Evolutionary conservation across 208 protist genomes (phyloP), one percentile per base, ranked within the genome.

Genomic region (Wallacemonas rigidus): DNA sequence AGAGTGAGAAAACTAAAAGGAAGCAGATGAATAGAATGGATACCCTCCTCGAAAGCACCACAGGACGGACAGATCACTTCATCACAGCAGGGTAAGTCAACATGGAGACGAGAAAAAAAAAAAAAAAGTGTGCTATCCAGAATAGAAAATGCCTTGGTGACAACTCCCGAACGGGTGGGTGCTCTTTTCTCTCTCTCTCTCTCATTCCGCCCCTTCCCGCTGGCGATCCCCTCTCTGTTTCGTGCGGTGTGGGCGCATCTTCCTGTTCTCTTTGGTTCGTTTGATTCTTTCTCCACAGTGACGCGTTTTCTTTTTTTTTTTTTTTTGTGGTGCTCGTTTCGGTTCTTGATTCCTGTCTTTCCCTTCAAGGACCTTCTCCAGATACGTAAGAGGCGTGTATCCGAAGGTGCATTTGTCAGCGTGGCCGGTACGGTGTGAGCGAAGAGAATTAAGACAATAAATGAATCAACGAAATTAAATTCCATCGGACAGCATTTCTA

Each of bases 381-480:
- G 26, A 26, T 26, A 26, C 26, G 26, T 26, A 26, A 26, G 26
- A 26, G 26, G 26, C 26, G 26, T 26, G 26, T 26, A 26, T 26
- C 26, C 26, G 26, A 26, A 0, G 8, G 38, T 62, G 15, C 65
- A 17, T 71, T 15, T 38, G 65, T 15, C 56, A 69, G 12, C 39
- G 43, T 38, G 40, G 50, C 17, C 41, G 2, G 47, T 39, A 58
- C 50, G 72, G 51, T 50, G 45, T 73, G 47, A 65, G 41, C 15
- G 68, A 79, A 76, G 56, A 48, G 43, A n/a, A 76, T 12, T 39
- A 67, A 65, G 72, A 36, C 3, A 64, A 64, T 45, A 7, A 64
- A 47, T 48, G 26, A 35, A 53, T 55, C 8, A 5, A 67, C 47
- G 8, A 4, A 67, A 67, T 62, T 60, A 4, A 67, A 67, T 70